Evolutionary conservation across 306 rosid genomes (phyloP).

Genomic region (Quercus dentata): DNA sequence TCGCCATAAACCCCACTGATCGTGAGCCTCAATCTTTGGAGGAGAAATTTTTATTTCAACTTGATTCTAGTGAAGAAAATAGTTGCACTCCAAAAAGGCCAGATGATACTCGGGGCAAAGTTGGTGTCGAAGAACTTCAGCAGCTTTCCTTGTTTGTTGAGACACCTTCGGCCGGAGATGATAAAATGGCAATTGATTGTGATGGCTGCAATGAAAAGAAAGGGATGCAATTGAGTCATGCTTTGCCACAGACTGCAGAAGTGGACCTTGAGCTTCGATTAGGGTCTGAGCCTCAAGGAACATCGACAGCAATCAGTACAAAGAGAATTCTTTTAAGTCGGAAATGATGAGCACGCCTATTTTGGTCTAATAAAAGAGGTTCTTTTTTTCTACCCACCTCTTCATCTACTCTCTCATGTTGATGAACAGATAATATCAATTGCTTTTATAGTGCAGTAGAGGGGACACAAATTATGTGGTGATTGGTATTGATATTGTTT

Average conservation of each 20-base stretch:
- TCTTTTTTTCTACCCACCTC: constrained; percentile 23
- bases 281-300: constrained; percentile 35
- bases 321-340: constrained; percentile 37
- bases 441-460: background rate
- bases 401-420: constrained; percentile 10
- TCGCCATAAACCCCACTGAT: constrained; percentile 6
- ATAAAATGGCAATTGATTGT: background rate
- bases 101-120: constrained; percentile 12
- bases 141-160: constrained; percentile 30
- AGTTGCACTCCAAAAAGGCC: background rate
- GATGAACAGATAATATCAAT: background rate
- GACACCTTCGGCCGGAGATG: background rate
- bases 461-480: background rate
- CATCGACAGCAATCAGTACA: constrained; percentile 31
- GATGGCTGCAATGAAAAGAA: constrained; percentile 18
- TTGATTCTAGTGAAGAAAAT: constrained; percentile 13
- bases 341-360: background rate
- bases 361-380: constrained; percentile 26
- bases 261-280: constrained; percentile 64
- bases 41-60: constrained; percentile 17
- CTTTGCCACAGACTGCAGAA: constrained; percentile 3
- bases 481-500: constrained; percentile 1
- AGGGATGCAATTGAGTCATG: constrained; percentile 1
- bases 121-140: constrained; percentile 12
- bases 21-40: constrained; percentile 19